Base-by-base conservation (phyloP, 2,329 filamentous ascomycete genomes). In the Aspergillus phoenicis region DNA sequence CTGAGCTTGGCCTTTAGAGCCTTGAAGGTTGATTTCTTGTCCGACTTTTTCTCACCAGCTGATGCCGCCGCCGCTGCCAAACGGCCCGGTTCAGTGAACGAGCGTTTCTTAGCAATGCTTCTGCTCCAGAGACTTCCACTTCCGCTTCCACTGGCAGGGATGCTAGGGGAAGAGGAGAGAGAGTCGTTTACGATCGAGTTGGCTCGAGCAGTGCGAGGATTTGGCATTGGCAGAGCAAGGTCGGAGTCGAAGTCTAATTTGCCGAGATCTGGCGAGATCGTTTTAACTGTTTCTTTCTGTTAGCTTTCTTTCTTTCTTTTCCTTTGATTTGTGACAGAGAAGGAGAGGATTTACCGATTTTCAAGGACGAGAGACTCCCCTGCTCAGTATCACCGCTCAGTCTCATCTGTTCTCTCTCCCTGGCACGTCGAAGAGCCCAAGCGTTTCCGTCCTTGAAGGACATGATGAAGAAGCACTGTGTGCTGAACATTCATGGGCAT, bases 221-320 rank as follows among this genome's bases (percentile, higher is more conserved):
- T 73, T 1, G 71, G 70, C 70, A 72, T 73, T 6, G 71, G 68
- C 6, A 73, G 47, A 30, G 71, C 71, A 5, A 73, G 62, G 10
- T 66, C 66, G 33, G 62, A 56, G 28, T 73, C 62, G 49, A 67
- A 70, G 57, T 74, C 65, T 3, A 73, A 66, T 26, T 53, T 53
- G 10, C 51, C 30, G 0, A 51, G 28, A 20, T 30, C 47, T 33
- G 47, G 47, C 6, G 24, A 17, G n/a, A 30, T 17, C n/a, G 47
- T 30, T 33, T 51, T 51, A 8, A 11, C 47, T 51, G 28, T 8
- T 17, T 11, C 41, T 22, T 45, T 30, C 6, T n/a, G 11, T 51
- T 6, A 51, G 26, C 17, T 17, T 49, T 45, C 17, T 45, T 11
- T 45, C 17, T 45, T 22, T 45, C 17, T 15, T n/a, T 45, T 45